A percentile compares a stretch with the other conserved stretches of the same genome.
phyloP scores from a whole-genome alignment of 495 filamentous ascomycete species.

The Mytilinidion resinicola region DNA sequence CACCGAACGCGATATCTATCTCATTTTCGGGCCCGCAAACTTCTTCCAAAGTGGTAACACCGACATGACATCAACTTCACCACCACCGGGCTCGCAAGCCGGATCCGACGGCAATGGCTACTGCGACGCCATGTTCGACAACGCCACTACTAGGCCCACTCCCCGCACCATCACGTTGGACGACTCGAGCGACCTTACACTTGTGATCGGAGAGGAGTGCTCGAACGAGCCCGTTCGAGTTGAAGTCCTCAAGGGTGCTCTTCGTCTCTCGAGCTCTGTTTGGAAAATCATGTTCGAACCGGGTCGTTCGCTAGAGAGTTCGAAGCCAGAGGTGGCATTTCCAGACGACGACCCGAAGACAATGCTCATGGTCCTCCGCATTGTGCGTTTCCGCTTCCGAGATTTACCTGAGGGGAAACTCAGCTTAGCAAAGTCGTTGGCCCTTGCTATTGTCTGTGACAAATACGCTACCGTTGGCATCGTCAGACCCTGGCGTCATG shows the following conservation, averaged over 20 bases:
- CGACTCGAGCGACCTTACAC: neutral
- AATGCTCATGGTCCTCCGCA: neutral
- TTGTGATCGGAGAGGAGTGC: neutral
- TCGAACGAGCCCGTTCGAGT: neutral
- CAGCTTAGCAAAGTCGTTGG: neutral
- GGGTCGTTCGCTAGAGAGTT: neutral
- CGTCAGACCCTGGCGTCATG: neutral
- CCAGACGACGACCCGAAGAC: neutral
- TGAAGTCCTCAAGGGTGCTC: neutral
- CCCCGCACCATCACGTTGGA: too few relatives aligned
- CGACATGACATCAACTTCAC: too few relatives aligned
- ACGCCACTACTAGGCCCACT: too few relatives aligned
- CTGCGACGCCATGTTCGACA: too few relatives aligned
- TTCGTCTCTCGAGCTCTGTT: neutral
- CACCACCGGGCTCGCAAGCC: too few relatives aligned
- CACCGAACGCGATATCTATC: too few relatives aligned
- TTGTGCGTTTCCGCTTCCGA: neutral
- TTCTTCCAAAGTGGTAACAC: too few relatives aligned
- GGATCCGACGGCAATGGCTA: too few relatives aligned
- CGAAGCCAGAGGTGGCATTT: neutral
- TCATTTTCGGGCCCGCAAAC: too few relatives aligned
- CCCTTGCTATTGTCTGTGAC: neutral
- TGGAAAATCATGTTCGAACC: neutral
- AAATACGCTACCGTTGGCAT: neutral
- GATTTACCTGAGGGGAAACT: neutral